phyloP scores from a whole-genome alignment of 1,284 basidiomycete genomes.

The Irpex sp. region DNA sequence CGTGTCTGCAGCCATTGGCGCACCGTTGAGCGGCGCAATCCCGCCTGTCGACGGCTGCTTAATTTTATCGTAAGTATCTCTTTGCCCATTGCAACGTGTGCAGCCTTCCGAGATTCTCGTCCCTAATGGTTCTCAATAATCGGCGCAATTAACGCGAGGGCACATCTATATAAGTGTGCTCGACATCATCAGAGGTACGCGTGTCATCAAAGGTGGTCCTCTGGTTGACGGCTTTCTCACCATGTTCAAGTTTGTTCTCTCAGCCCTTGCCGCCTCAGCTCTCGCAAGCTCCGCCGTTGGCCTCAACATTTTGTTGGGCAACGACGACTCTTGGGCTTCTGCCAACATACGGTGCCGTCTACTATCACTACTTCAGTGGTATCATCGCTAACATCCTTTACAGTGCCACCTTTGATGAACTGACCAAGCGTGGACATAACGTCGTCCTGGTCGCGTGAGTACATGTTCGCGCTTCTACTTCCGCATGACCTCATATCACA shows the following conservation, averaged over 20 bases:
- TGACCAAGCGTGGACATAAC: constrained; percentile 24
- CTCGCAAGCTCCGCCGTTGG: constrained; percentile 15
- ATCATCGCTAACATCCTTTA: background rate
- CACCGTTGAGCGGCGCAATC: background rate
- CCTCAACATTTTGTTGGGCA: constrained; percentile 28
- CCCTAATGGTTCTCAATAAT: background rate
- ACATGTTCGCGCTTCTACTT: background rate
- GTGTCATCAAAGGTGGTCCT: background rate
- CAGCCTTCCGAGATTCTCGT: background rate
- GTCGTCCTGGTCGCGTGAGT: constrained; percentile 26
- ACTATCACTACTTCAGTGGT: too few relatives aligned
- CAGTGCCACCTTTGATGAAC: constrained; percentile 23
- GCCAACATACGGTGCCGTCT: too few relatives aligned
- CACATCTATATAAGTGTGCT: background rate
- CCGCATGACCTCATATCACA: background rate
- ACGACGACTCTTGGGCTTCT: constrained; percentile 30
- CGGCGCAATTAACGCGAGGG: background rate
- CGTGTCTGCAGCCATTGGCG: background rate
- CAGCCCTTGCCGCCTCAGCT: constrained; percentile 9
- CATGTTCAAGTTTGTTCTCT: background rate
- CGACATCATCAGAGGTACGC: background rate
- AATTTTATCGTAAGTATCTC: background rate
- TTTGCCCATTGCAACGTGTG: background rate
- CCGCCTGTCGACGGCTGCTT: background rate
- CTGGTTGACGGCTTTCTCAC: background rate